A percentile compares a stretch with the other conserved stretches of the same genome.
These are phyloP conservation scores for Murraya koenigii DNA, from an alignment of 345 rosid species.

Conservation along the genomic window DNA sequence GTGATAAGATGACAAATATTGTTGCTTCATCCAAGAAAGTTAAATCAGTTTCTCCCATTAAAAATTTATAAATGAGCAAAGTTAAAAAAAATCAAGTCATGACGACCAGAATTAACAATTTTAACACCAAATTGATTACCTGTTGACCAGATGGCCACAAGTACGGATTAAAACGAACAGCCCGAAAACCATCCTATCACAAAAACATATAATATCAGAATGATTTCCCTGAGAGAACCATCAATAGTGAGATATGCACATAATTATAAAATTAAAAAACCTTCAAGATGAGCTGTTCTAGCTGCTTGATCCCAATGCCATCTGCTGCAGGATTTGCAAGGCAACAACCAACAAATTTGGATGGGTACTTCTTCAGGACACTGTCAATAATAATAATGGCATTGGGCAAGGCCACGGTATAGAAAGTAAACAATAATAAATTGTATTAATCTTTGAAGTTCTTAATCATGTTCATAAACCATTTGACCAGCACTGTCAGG, in stretches of 20 bases:
- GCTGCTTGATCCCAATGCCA: constrained; percentile 66
- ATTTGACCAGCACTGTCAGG: background rate
- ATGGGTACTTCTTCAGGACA: constrained; percentile 67
- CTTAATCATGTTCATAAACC: background rate
- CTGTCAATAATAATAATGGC: constrained; percentile 34
- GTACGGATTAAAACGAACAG: constrained; percentile 93
- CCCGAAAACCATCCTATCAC: constrained; percentile 76
- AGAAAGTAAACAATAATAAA: constrained; percentile 10
- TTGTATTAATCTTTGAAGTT: background rate
- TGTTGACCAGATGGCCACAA: constrained; percentile 84
- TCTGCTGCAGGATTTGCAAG: constrained; percentile 95
- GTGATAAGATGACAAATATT: background rate
- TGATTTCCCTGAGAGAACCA: constrained; percentile 5
- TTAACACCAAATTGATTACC: constrained; percentile 37
- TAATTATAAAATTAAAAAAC: constrained; percentile 27
- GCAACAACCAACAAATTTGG: constrained; percentile 87
- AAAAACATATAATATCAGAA: constrained; percentile 19
- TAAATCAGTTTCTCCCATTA: background rate
- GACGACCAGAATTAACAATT: background rate
- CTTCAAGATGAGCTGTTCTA: constrained; percentile 76
- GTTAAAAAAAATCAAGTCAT: background rate
- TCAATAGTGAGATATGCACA: background rate
- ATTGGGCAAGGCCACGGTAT: constrained; percentile 11
- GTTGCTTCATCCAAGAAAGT: background rate
- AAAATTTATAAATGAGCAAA: background rate